Evolutionary conservation across 176 grass and related monocot genomes (phyloP).

Genomic region (Oryza rufipogon): DNA sequence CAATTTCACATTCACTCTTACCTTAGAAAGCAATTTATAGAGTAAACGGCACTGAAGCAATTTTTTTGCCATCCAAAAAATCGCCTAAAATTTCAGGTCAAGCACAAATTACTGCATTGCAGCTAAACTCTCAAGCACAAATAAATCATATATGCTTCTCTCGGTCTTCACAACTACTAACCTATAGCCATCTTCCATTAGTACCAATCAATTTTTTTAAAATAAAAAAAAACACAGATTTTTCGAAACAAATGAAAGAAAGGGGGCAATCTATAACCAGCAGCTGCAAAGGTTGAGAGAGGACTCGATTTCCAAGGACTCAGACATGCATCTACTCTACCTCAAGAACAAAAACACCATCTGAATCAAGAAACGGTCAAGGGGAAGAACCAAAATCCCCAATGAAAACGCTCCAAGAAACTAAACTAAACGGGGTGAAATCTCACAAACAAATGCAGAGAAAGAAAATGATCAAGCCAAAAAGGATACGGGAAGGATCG

Average conservation of each 20-base stretch:
- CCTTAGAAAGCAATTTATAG: background rate
- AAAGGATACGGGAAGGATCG: background rate
- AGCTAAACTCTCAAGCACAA: background rate
- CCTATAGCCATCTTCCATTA: background rate
- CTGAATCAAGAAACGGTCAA: background rate
- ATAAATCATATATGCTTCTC: background rate
- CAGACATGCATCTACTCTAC: background rate
- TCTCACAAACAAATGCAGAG: background rate
- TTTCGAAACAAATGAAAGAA: background rate
- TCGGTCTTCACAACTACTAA: background rate
- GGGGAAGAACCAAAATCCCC: background rate
- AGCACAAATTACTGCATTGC: background rate
- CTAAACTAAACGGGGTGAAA: background rate
- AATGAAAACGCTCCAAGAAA: background rate
- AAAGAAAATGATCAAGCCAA: background rate
- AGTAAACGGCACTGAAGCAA: background rate
- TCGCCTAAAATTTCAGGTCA: background rate
- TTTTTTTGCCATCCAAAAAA: background rate
- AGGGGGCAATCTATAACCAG: background rate
- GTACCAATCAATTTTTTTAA: background rate
- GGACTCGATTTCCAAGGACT: constrained; percentile 15
- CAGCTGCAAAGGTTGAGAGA: background rate
- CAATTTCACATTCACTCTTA: background rate
- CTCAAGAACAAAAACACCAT: background rate
- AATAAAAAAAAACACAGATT: background rate